Evolutionary conservation across 306 rosid genomes (phyloP), one percentile per base, ranked within the genome.

Genomic region (Castanopsis chinensis): DNA sequence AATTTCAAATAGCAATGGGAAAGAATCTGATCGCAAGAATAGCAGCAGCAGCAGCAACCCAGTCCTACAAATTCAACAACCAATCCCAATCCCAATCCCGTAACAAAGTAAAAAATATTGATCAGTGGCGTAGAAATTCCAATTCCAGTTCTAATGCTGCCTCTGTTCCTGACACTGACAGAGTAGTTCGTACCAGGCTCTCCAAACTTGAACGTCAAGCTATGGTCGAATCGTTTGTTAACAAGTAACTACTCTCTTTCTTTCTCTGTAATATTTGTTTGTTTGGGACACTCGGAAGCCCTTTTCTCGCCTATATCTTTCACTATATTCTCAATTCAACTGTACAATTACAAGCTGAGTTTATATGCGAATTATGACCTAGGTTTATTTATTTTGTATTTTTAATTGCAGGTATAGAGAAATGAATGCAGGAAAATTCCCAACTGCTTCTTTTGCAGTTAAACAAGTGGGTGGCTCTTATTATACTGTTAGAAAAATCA

Each of bases 391-490:
- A 25, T 41, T 9, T 43, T 43, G 51, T 43, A 33, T 43, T 43
- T 43, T 43, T 8, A 49, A 10, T 72, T 78, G 83, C 85, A 92
- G 97, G 79, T 86, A 90, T 78, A 83, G 82, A 78, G 88, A 85
- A 54, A 83, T 63, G 75, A 87, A 90, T 88, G 87, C 56, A 0
- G 97, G 97, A 60, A 87, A 85, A 61, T 86, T 92, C 57, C 97
- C 97, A 25, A 8, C 23, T 59, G 0, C 5, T 63, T 6, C 3
- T 6, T 23, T 20, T 78, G 57, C 86, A 25, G 0, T 0, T 23
- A 82, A 85, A 72, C 77, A 92, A 85, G 87, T 89, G 60, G 97
- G 97, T 74, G 95, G 97, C 28, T 1, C 75, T 80, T 85, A 61
- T 85, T 92, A 92, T 79, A 8, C 72, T 60, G 10, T 89, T 53